A percentile compares a stretch with the other conserved stretches of the same genome.
phyloP scores from a whole-genome alignment of 495 filamentous ascomycete species.

The Cercophora scortea region DNA sequence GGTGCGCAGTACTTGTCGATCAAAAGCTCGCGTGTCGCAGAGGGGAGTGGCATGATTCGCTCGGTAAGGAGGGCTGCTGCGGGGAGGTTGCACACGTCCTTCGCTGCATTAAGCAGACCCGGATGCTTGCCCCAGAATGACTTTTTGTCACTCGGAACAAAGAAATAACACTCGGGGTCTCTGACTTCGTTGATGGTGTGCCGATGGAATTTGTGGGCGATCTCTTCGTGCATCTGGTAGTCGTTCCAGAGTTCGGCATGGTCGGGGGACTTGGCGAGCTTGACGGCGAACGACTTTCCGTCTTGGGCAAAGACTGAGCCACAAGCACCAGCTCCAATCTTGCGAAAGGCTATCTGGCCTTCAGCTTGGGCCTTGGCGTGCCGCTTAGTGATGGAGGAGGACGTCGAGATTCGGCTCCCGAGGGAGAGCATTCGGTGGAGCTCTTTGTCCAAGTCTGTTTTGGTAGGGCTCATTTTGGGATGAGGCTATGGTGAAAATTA shows the following conservation, averaged over 20 bases:
- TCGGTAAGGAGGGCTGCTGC: constrained; percentile 1
- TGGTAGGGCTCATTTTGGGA: too few species aligned
- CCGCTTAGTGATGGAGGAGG: too few species aligned
- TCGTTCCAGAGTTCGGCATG: constrained; percentile 7
- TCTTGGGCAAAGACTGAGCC: constrained; percentile 8
- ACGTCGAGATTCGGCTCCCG: too few species aligned
- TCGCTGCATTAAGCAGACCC: background rate
- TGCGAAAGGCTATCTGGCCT: background rate
- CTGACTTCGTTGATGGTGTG: constrained; percentile 1
- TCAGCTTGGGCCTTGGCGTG: too few species aligned
- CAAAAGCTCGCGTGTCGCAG: background rate
- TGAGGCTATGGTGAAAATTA: too few species aligned
- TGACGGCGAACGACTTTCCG: background rate
- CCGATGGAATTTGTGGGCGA: background rate
- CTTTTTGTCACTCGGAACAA: background rate
- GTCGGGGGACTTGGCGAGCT: constrained; percentile 4
- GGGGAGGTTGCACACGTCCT: constrained; percentile 1
- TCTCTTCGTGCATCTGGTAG: background rate
- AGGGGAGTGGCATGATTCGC: constrained; percentile 5
- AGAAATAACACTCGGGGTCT: constrained; percentile 1
- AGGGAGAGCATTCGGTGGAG: too few species aligned
- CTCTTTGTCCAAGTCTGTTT: too few species aligned
- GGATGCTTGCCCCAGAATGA: background rate
- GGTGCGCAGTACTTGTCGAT: constrained; percentile 21
- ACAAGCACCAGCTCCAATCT: constrained; percentile 16